Percentiles rank a stretch among this genome's conserved stretches.
Conservation (phyloP, 1,139 yeast genomes). For the Sugiyamaella sp. region DNA sequence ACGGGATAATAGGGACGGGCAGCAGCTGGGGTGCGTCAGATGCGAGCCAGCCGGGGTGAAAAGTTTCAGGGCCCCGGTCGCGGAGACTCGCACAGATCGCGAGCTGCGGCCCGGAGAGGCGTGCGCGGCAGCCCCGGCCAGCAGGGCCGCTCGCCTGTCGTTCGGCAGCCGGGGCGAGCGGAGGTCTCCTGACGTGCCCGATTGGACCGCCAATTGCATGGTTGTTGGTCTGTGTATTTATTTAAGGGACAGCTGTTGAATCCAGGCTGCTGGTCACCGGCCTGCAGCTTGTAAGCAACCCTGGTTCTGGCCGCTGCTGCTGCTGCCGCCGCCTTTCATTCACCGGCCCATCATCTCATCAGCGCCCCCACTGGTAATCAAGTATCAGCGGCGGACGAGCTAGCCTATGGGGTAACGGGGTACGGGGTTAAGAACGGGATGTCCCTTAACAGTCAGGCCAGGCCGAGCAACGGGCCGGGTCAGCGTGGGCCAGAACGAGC, state of each 20-base stretch:
- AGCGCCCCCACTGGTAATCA: slow-evolving; percentile 1
- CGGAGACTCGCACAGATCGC: neutral
- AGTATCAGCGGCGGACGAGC: neutral
- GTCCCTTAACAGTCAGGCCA: neutral
- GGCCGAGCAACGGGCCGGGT: too few relatives aligned
- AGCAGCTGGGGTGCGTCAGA: neutral
- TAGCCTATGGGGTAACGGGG: neutral
- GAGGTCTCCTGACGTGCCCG: too few relatives aligned
- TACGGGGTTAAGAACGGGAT: neutral
- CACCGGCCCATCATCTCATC: neutral
- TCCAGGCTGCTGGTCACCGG: neutral
- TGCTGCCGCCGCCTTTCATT: neutral
- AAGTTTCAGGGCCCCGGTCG: neutral
- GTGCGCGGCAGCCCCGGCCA: too few relatives aligned
- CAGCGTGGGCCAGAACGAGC: too few relatives aligned
- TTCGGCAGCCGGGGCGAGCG: too few relatives aligned
- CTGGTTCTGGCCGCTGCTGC: neutral
- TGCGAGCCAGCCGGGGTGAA: too few relatives aligned
- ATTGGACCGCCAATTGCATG: too few relatives aligned
- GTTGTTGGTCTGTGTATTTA: too few relatives aligned
- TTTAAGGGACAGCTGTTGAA: too few relatives aligned
- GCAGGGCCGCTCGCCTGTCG: too few relatives aligned
- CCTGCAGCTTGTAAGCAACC: neutral
- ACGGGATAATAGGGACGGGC: neutral
- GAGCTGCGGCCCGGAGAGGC: neutral